Base-by-base conservation (phyloP, 768 basidiomycete genomes). In the Dentipellis fragilis region DNA sequence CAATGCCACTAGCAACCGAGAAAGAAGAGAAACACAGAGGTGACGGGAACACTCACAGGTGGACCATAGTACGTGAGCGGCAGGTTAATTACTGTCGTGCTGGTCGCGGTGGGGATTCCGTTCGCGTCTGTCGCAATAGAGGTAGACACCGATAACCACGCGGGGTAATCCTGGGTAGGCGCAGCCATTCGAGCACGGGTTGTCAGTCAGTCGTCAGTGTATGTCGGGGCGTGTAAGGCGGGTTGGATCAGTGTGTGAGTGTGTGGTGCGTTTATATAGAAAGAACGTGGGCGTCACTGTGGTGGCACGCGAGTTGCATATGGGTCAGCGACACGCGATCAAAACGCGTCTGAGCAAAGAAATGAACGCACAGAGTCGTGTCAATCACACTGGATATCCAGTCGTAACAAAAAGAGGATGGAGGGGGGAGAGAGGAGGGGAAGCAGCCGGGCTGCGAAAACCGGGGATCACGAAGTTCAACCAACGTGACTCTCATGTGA, bases 41-140 rank as follows among this genome's bases (percentile, higher is more conserved):
- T 29, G 29, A 29, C 6, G 6, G 42, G 17, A 19, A 16, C 50
- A 79, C 87, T 79, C 65, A 90, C 88, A 67, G 84, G 83, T 53
- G 89, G 87, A 34, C 89, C 89, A 61, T 79, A 89, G 69, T 91
- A 92, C 0, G 89, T 90, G 61, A 89, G 71, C 40, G 89, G 86
- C 51, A 90, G 65, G 61, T 76, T 80, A 23, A 87, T 62, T 10
- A 85, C 71, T 35, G 71, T 74, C 22, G 80, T 82, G 45, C 75
- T 72, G 12, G 85, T 87, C 49, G 79, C 72, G 54, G 81, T 62
- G 36, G 78, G 75, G 19, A 69, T 68, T 50, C 85, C 86, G 52
- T 71, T 72, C 2, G 72, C 69, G 63, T 81, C 73, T 7, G 80
- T 80, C 49, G 82, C 65, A 34, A 80, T 69, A 16, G 80, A 73